Conservation (phyloP, 768 basidiomycete genomes). For the Lenzites betulinus region DNA sequence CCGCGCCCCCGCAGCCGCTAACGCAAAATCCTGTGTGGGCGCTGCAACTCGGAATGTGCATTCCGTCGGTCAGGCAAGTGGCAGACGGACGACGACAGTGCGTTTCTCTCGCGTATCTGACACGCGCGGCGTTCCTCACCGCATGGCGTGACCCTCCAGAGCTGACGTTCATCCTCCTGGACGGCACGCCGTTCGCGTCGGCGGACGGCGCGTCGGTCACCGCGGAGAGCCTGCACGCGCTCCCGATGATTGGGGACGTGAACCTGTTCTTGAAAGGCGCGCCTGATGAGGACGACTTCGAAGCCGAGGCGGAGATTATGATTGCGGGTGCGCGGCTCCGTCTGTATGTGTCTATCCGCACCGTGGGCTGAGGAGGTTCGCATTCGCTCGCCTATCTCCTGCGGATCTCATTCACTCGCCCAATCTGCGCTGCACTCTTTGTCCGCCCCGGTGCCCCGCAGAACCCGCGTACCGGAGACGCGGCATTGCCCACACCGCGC, state of each 20-base stretch:
- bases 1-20: not conserved
- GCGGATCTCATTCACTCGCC: slow-evolving; percentile 5
- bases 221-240: slow-evolving; percentile 34
- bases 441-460: slow-evolving; percentile 29
- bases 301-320: slow-evolving; percentile 92
- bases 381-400: not conserved
- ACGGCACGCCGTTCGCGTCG: slow-evolving; percentile 32
- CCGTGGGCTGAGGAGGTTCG: not conserved
- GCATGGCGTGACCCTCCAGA: slow-evolving; percentile 43
- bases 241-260: slow-evolving; percentile 88
- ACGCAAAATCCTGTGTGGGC: not conserved
- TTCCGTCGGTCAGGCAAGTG: slow-evolving; percentile 62
- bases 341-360: not conserved
- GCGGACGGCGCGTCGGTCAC: slow-evolving; percentile 10
- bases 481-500: slow-evolving; percentile 64
- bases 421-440: not conserved
- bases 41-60: slow-evolving; percentile 1
- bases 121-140: slow-evolving; percentile 2
- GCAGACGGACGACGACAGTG: slow-evolving; percentile 84
- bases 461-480: slow-evolving; percentile 68
- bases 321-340: slow-evolving; percentile 64
- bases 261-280: slow-evolving; percentile 81
- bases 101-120: slow-evolving; percentile 25
- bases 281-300: slow-evolving; percentile 41
- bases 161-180: slow-evolving; percentile 88